Base-by-base conservation (phyloP, 495 filamentous ascomycete species). In the Opeltia flavorubescens region DNA sequence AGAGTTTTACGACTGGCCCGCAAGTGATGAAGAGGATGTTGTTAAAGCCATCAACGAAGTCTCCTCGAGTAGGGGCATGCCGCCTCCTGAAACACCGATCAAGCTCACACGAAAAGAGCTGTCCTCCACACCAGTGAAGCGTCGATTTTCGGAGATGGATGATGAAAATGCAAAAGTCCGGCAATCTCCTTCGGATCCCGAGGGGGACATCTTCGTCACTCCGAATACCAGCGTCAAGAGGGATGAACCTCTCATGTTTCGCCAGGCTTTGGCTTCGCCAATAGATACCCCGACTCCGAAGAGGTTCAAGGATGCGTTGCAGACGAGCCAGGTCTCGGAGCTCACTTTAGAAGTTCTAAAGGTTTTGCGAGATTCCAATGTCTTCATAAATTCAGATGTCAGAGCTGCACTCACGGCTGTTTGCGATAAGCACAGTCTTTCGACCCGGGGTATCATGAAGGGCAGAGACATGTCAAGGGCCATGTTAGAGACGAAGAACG, bases 401-500 rank as follows among this genome's bases (percentile, higher is more conserved):
- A 64, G 54, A 11, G 59, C 66, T 7, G 66, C 63, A 23, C 43
- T 83, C 1, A 63, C 65, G 2, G 51, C 55, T 20, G 53, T 75
- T 3, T 62, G 86, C 15, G 70, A 76, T 28, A 66, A 59, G 30
- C 70, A 83, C 50, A 74, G 76, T 9, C 57, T 77, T 43, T 68
- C 66, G 31, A 66, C 61, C 6, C 67, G 65, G 49, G 82, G 82
- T 1, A 67, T 84, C 17, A 64, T 69, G 24, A 68, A 68, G 3
- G 80, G 77, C 0, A 60, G 83, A 4, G 83, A 89, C 46, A 71
- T 80, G 18, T 65, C 74, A 1, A 60, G 85, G 23, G 61, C 68
- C 1, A 70, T 72, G 5, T 50, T 83, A n/a, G 78, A 75, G 56
- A 68, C 66, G 21, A 79, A 80, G 36, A 77, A 87, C 36, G 64